Percentiles rank a stretch among this genome's conserved stretches.
phyloP scores from a whole-genome alignment of 2,329 filamentous ascomycete species.

The Aspergillus proliferans region DNA sequence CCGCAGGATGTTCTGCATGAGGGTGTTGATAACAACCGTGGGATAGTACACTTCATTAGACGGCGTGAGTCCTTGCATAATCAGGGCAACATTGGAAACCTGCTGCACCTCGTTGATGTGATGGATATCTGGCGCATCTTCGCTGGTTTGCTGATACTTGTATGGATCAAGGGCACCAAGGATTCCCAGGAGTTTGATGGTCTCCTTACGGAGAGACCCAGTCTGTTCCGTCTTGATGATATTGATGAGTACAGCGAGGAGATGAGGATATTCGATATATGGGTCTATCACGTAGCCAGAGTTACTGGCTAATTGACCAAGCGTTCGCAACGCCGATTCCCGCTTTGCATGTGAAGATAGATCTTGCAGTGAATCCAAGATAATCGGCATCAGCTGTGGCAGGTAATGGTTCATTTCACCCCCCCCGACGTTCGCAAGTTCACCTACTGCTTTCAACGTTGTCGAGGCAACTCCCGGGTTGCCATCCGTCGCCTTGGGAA shows the following conservation, averaged over 20 bases:
- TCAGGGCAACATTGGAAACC: conserved; percentile 89
- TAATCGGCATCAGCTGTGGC: conserved; percentile 85
- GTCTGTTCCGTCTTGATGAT: conserved; percentile 92
- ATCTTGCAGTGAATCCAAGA: conserved; percentile 89
- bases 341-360: conserved; percentile 85
- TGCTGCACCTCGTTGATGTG: conserved; percentile 59
- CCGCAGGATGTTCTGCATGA: conserved; percentile 78
- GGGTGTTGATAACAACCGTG: conserved; percentile 92
- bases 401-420: conserved; percentile 92
- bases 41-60: conserved; percentile 98
- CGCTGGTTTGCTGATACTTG: conserved; percentile 87
- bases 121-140: conserved; percentile 77
- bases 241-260: conserved; percentile 84
- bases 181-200: conserved; percentile 93
- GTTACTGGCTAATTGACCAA: conserved; percentile 90
- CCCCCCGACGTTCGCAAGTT: conserved; percentile 87
- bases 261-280: conserved; percentile 88
- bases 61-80: conserved; percentile 94
- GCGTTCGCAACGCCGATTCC: conserved; percentile 80
- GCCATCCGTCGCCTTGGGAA: conserved; percentile 81
- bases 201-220: conserved; percentile 79
- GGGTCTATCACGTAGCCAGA: conserved; percentile 96
- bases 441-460: conserved; percentile 89
- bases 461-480: conserved; percentile 87
- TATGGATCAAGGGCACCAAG: conserved; percentile 93